Evolutionary conservation across 495 filamentous ascomycete genomes (phyloP).

Genomic region (Clavariopsis aquatica): DNA sequence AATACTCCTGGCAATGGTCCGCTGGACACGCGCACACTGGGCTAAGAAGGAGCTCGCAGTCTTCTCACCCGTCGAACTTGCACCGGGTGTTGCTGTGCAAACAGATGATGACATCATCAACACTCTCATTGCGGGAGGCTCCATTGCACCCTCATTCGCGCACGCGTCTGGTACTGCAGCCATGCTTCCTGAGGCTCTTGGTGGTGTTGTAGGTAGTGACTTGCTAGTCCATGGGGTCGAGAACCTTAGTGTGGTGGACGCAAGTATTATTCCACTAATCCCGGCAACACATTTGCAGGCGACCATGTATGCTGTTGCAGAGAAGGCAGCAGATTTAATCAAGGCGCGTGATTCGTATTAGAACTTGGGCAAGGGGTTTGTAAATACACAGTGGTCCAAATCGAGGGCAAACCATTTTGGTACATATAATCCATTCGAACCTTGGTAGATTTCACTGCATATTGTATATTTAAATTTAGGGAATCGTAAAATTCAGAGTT

Average conservation of each 20-base stretch:
- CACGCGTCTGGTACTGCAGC: slow-evolving; percentile 1
- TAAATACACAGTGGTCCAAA: not conserved
- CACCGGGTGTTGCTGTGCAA: not conserved
- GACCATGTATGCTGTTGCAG: slow-evolving; percentile 10
- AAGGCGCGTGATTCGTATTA: not conserved
- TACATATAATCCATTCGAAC: not conserved
- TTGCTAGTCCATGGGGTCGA: slow-evolving; percentile 22
- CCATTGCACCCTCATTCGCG: not conserved
- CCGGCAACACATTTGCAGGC: not conserved
- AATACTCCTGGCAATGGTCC: slow-evolving; percentile 26
- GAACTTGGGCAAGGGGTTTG: not conserved
- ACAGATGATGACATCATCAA: slow-evolving; percentile 2
- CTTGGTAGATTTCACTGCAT: not conserved
- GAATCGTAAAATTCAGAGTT: too few species aligned
- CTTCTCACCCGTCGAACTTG: slow-evolving; percentile 8
- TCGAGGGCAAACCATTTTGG: not conserved
- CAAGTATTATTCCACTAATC: not conserved
- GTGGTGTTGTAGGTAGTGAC: slow-evolving; percentile 15
- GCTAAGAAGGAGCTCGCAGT: not conserved
- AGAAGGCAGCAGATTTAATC: slow-evolving; percentile 21
- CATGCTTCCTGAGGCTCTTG: slow-evolving; percentile 8
- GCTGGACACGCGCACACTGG: not conserved
- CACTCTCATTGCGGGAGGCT: not conserved
- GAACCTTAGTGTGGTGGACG: slow-evolving; percentile 1
- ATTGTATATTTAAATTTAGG: not conserved